Base-by-base conservation (phyloP, 73 alveolate species). In the Paraurostyla sp. region DNA sequence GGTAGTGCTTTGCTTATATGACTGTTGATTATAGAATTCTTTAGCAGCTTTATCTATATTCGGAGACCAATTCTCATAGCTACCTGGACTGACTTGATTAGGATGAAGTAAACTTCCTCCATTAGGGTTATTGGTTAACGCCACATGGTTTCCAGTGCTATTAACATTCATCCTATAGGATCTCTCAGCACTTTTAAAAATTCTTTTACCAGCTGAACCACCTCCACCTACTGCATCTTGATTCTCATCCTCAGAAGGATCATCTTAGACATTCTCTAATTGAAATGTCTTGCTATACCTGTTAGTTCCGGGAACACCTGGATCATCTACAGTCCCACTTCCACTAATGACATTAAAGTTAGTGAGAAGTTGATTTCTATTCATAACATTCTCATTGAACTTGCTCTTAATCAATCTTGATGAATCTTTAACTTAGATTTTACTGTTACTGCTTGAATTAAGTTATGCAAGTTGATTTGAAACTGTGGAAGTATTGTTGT, bases 171-270 rank as follows among this genome's bases (percentile, higher is more conserved):
- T 9, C 36, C 82, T 65, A 38, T 38, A 65, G 42, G 82, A 65
- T 40, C 82, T 65, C 23, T 73, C 86, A 33, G 86, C 86, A 73
- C 86, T 73, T 25, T 73, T 73, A 38, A 73, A 73, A 6, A 73
- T 73, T 23, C 86, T 41, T 71, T 73, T 73, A 15, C 54, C 25
- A 2, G 43, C 6, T 25, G 42, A 35, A 22, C 71, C 86, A 3
- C 71, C 86, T 33, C 38, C 42, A 23, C 27, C 22, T 20, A 18
- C 35, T 43, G 23, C 2, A 45, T 23, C 40, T 36, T n/a, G n/a
- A n/a, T 38, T 62, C 59, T 69, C 32, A 25, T 43, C 71, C n/a
- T 73, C 86, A 48, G 32, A 45, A 23, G 65, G 71, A 29, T 73
- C 65, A 25, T 73, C 65, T 73, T 73, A 49, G 0, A 48, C 71